These are phyloP conservation scores for Nitzschia sp. DNA, from an alignment of 108 stramenopile genomes.

Conservation along the genomic window DNA sequence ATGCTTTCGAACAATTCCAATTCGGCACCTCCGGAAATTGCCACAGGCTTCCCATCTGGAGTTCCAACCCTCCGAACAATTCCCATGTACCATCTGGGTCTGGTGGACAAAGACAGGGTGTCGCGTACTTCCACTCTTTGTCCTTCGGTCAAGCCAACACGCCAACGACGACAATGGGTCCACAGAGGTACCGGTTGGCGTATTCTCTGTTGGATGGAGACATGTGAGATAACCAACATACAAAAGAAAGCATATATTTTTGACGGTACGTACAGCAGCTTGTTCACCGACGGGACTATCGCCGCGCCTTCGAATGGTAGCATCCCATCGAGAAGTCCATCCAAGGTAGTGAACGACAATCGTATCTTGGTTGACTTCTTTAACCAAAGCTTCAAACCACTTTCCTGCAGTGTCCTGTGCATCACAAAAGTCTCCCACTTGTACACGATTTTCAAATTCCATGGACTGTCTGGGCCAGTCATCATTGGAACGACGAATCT, in stretches of 20 bases:
- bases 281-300: neutral
- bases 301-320: constrained; percentile 24
- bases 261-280: constrained; percentile 15
- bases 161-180: constrained; percentile 63
- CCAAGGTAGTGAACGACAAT: constrained; percentile 79
- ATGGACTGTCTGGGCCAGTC: constrained; percentile 56
- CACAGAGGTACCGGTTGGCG: constrained; percentile 63
- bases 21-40: constrained; percentile 58
- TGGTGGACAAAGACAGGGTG: constrained; percentile 41
- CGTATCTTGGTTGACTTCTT: constrained; percentile 52
- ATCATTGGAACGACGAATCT: constrained; percentile 49
- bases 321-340: constrained; percentile 76
- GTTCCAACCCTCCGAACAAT: constrained; percentile 50
- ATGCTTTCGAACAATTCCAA: constrained; percentile 43
- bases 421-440: constrained; percentile 80
- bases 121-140: constrained; percentile 69
- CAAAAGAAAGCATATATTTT: neutral
- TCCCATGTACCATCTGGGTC: constrained; percentile 77
- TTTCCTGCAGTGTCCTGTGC: constrained; percentile 74
- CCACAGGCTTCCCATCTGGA: constrained; percentile 31
- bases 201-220: constrained; percentile 18
- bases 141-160: constrained; percentile 54
- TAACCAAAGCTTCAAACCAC: constrained; percentile 78
- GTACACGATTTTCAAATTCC: constrained; percentile 63
- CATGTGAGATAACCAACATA: neutral